phyloP scores from a whole-genome alignment of 1,284 basidiomycete species.

The Cryptococcus sp. region DNA sequence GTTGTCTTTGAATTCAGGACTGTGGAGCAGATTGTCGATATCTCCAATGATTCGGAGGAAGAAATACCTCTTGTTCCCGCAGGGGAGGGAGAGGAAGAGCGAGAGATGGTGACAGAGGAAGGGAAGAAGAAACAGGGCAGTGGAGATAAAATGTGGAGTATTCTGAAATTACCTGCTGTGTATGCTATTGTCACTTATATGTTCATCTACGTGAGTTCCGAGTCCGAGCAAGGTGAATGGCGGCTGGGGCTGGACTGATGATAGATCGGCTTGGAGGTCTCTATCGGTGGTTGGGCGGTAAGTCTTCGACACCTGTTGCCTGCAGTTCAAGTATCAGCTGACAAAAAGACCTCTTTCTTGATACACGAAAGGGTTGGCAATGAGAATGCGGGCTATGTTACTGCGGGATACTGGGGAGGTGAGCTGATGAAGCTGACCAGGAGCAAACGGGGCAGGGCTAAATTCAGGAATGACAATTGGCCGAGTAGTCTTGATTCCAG shows the following conservation, averaged over 20 bases:
- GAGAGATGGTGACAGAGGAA: neutral
- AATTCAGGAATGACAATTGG: slow-evolving; percentile 14
- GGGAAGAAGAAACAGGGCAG: slow-evolving; percentile 1
- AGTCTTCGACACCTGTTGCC: neutral
- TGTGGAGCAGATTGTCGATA: neutral
- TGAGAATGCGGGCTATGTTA: slow-evolving; percentile 14
- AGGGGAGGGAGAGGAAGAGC: neutral
- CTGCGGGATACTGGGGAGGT: slow-evolving; percentile 21
- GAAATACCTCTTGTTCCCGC: neutral
- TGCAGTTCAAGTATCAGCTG: neutral
- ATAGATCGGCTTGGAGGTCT: slow-evolving; percentile 1
- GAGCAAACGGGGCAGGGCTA: neutral
- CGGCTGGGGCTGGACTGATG: neutral
- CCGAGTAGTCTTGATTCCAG: slow-evolving; percentile 18
- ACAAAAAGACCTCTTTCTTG: slow-evolving; percentile 13
- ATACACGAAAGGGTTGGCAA: slow-evolving; percentile 13
- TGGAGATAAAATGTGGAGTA: slow-evolving; percentile 2
- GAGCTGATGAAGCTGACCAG: neutral
- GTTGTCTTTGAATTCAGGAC: slow-evolving; percentile 1
- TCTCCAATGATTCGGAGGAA: neutral
- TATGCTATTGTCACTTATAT: slow-evolving; percentile 1
- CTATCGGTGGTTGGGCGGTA: slow-evolving; percentile 4
- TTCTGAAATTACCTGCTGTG: slow-evolving; percentile 1
- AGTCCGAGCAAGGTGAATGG: neutral
- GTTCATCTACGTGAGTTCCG: slow-evolving; percentile 5